Base-by-base conservation (phyloP, 2,329 filamentous ascomycete species). In the Penicillium sp. region DNA sequence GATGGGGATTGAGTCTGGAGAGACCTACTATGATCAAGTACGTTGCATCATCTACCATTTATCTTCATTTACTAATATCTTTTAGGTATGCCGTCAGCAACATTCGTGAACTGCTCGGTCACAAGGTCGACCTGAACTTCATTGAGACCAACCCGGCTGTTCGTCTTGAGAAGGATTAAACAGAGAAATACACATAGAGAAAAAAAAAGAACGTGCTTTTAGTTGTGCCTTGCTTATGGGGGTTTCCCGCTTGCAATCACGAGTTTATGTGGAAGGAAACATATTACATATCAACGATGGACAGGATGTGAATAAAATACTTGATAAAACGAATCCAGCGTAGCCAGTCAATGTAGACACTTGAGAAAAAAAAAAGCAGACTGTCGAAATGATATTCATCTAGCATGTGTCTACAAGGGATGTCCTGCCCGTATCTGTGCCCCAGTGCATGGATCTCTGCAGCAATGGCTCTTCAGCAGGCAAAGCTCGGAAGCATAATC, bases 11-110 rank as follows among this genome's bases (percentile, higher is more conserved):
- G 72, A 91, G 87, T 75, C 78, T 99, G 72, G 94, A 99, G 82
- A 81, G 94, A 69, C 94, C 94, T 57, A 97, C 94, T 12, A 99
- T 97, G 94, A 96, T 97, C 80, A 94, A 95, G 84, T 96, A 81
- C 75, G 83, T 79, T 4, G 68, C 75, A 25, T 35, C 25, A 27
- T 9, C 40, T 33, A 8, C 8, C 3, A 42, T 42, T 29, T 13
- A 7, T 56, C 35, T 43, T 41, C 35, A 50, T 38, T 51, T 51
- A 45, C 54, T 62, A 57, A 62, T 40, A 21, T 46, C 42, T 40
- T n/a, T 31, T 9, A 83, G 81, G 68, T 85, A 89, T 74, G 86
- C 84, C 69, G 91, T 91, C 61, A 90, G 86, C 70, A 97, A 97
- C 77, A 97, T 97, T 69, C 86, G 93, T 67, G 92, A 96, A 77